Base-by-base conservation (phyloP, 1,139 yeast species). In the Suhomyces maxii region DNA sequence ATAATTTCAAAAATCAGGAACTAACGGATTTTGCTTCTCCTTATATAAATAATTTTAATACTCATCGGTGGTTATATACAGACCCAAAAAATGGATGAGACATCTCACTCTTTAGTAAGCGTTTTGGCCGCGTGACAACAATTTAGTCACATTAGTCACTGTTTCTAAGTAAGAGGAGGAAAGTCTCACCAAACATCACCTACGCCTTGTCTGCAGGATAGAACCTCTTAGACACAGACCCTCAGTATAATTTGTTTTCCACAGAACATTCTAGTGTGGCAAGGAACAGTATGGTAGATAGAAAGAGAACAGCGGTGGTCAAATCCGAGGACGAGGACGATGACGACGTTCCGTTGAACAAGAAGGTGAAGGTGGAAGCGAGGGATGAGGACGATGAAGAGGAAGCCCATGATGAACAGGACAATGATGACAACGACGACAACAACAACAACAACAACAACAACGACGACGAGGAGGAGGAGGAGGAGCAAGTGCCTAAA, bases 321-420 rank as follows among this genome's bases (percentile, higher is more conserved):
- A 52, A 53, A 43, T 51, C 56, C 5, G 62, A 58, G 12, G 61
- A 55, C 10, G 71, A 62, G 9, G 59, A 59, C 38, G 68, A 63
- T 36, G 71, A 72, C 49, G 70, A 69, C 46, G 67, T 60, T 46
- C 71, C 70, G 34, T 57, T 66, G 48, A 65, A 65, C 36, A 75
- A 73, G 57, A 65, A 68, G 46, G 63, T 60, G 44, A 55, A 48
- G 53, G 51, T 40, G 34, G 56, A 47, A 40, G 51, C 55, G 25
- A 60, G 59, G 12, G 57, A 46, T 14, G 55, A 49, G 26, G 53
- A 52, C 2, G 52, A 52, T 11, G 49, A 45, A 5, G 53, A 51
- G 3, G 58, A 54, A 7, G 54, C 45, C 2, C 51, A 46, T 13
- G 52, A 47, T 8, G 55, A 45, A 9, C 55, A 51, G 2, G 51